These are phyloP conservation scores for Colletotrichum sp. DNA, from an alignment of 2,329 filamentous ascomycete genomes.

Conservation along the genomic window DNA sequence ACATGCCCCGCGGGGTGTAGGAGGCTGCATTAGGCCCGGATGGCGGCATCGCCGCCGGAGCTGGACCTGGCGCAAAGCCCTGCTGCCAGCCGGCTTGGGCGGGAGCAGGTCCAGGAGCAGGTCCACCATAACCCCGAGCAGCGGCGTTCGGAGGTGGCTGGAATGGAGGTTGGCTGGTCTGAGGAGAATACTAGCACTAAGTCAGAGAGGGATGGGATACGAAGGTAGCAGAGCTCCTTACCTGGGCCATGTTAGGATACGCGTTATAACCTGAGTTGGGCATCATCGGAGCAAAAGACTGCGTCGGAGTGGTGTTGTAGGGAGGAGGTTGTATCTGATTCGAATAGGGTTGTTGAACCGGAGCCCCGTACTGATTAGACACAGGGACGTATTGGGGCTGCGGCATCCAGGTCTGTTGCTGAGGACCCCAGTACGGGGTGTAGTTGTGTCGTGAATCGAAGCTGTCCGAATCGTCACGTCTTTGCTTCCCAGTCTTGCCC, in stretches of 20 bases:
- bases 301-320: conserved; percentile 46
- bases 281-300: conserved; percentile 48
- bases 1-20: conserved; percentile 33
- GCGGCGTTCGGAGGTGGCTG: conserved; percentile 31
- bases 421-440: conserved; percentile 67
- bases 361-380: conserved; percentile 41
- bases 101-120: conserved; percentile 30
- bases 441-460: conserved; percentile 74
- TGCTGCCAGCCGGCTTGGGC: conserved; percentile 42
- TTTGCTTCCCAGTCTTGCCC: conserved; percentile 67
- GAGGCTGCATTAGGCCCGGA: conserved; percentile 23
- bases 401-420: conserved; percentile 63
- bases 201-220: not conserved
- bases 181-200: not conserved
- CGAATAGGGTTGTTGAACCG: conserved; percentile 49
- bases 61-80: conserved; percentile 34
- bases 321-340: conserved; percentile 51
- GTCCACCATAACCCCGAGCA: conserved; percentile 39
- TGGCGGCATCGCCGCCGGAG: conserved; percentile 29
- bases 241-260: conserved; percentile 50
- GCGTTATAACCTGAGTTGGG: conserved; percentile 45
- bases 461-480: conserved; percentile 67
- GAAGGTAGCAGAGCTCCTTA: conserved; percentile 34
- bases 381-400: conserved; percentile 58
- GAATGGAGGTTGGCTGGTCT: conserved; percentile 25